Conservation (phyloP, 75 land plant species). For the Sequoiadendron giganteum region DNA sequence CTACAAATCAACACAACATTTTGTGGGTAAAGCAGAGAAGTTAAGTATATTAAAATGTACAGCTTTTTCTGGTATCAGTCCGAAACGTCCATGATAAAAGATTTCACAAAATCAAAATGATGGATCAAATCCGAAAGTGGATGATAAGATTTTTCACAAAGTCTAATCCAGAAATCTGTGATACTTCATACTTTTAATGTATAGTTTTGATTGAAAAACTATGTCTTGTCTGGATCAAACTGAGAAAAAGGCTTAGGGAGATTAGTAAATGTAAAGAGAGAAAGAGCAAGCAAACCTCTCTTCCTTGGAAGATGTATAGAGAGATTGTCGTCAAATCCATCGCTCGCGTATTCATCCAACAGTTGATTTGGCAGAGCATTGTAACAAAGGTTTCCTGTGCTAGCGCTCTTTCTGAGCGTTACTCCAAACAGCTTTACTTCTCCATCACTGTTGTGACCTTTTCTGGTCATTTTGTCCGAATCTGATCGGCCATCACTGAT, state of each 20-base stretch:
- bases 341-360: not conserved
- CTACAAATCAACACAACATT: conserved; percentile 7
- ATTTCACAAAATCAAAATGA: too few species aligned
- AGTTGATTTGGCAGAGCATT: not conserved
- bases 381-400: not conserved
- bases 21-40: too few species aligned
- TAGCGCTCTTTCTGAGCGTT: not conserved
- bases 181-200: too few species aligned
- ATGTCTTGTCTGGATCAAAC: too few species aligned
- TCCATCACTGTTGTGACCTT: not conserved
- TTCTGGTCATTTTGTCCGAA: not conserved
- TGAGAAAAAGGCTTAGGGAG: too few species aligned
- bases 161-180: too few species aligned
- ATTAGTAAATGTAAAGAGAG: not conserved
- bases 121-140: too few species aligned
- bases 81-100: too few species aligned
- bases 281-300: not conserved
- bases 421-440: not conserved
- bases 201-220: too few species aligned
- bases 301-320: not conserved
- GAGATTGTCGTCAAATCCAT: not conserved
- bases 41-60: too few species aligned
- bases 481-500: not conserved
- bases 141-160: too few species aligned
- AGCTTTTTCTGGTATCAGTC: too few species aligned